Evolutionary conservation across 2,329 filamentous ascomycete genomes (phyloP), one percentile per base, ranked within the genome.

Genomic region (Sclerotinia nivalis): DNA sequence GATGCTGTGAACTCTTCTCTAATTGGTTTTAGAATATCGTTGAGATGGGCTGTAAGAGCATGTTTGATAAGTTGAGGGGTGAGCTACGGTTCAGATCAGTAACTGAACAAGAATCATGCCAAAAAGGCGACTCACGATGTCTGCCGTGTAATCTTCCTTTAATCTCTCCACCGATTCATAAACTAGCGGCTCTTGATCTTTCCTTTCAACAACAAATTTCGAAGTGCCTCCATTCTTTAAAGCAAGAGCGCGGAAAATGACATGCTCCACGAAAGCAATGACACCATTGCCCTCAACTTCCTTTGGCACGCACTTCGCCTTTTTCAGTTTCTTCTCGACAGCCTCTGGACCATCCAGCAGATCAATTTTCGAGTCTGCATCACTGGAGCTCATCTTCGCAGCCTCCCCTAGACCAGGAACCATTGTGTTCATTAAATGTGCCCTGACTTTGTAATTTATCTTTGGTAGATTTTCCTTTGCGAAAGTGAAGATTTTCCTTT

Each of bases 61-160:
- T 90, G 86, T 83, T 99, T 98, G 66, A 98, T 84, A 18, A 91
- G 82, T 83, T 97, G 94, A 0, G 96, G 96, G 1, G 91, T 93
- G 72, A 97, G 86, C 86, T 89, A 73, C 8, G 73, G 10, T 40
- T 64, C 76, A 58, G 75, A 75, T 71, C 71, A 72, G 69, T 50
- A 22, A 65, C 5, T 52, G 28, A 34, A 13, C 40, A 34, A 50
- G 15, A 49, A 43, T 18, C 22, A n/a, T 66, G 52, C 25, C 15
- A 1, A 37, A 31, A 18, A 37, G 40, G 43, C 12, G 20, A 69
- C 60, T 69, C 40, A 65, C 25, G 20, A 67, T 50, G 56, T 60
- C 68, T 37, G 61, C 52, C 25, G 22, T 31, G 45, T 66, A 69
- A 50, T 70, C 64, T 58, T 68, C 69, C 54, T 60, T 70, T 47